phyloP scores from a whole-genome alignment of 2,329 filamentous ascomycete species.

The Xylariaceae sp. region DNA sequence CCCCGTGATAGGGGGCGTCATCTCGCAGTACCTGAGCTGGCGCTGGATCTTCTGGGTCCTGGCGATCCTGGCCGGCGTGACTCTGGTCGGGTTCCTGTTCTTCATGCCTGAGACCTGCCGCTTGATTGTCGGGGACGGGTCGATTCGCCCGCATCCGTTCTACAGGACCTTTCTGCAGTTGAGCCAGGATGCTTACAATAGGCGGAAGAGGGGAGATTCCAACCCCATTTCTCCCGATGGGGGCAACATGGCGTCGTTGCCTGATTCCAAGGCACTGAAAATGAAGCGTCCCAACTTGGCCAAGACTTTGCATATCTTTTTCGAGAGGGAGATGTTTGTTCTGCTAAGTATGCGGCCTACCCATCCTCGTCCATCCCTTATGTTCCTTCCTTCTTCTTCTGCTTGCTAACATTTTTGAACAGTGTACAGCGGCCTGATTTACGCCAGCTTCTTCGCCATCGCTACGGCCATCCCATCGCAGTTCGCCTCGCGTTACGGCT shows the following conservation, averaged over 20 bases:
- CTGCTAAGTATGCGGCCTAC: background rate
- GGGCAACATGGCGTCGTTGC: too few relatives aligned
- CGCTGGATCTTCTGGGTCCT: slow-evolving; percentile 49
- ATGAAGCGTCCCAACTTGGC: slow-evolving; percentile 30
- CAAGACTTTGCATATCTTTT: slow-evolving; percentile 30
- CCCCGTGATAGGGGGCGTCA: slow-evolving; percentile 47
- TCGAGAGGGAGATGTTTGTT: slow-evolving; percentile 22
- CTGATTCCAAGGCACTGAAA: too few relatives aligned
- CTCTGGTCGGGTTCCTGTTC: slow-evolving; percentile 34
- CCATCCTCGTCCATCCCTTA: background rate
- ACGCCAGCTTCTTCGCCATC: slow-evolving; percentile 33
- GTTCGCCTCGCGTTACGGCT: slow-evolving; percentile 43
- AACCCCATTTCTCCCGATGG: too few relatives aligned
- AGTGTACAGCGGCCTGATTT: slow-evolving; percentile 28
- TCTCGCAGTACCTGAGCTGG: slow-evolving; percentile 48
- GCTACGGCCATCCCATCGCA: slow-evolving; percentile 29
- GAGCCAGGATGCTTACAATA: slow-evolving; percentile 18
- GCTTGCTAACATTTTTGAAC: slow-evolving; percentile 25
- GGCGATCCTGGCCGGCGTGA: slow-evolving; percentile 33
- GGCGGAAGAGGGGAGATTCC: slow-evolving; percentile 6
- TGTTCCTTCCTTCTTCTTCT: too few relatives aligned
- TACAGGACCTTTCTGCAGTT: slow-evolving; percentile 29
- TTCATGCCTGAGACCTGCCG: slow-evolving; percentile 43
- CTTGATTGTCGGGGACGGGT: slow-evolving; percentile 42
- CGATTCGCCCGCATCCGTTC: slow-evolving; percentile 30